Conservation (phyloP, 179 eudicot species). For the Amaranthus tricolor region DNA sequence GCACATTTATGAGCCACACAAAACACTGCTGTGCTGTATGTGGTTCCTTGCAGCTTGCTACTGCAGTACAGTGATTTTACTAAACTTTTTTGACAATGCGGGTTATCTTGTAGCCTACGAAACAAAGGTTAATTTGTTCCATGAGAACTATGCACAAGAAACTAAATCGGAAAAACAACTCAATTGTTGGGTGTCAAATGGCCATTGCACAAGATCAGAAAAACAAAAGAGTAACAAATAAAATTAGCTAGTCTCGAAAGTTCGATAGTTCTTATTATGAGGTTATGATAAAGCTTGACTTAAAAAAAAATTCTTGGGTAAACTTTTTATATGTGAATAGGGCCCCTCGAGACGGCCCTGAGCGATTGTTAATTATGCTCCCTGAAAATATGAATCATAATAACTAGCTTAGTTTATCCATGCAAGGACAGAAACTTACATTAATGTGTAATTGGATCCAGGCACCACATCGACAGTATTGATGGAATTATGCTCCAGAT, state of each 20-base stretch:
- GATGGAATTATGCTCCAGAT: constrained; percentile 55
- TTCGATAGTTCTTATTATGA: no score
- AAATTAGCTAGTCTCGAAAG: no score
- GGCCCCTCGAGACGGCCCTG: no score
- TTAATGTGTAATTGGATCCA: constrained; percentile 27
- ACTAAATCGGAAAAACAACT: no score
- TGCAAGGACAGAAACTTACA: constrained; percentile 17
- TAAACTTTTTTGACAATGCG: constrained; percentile 26
- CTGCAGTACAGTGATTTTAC: constrained; percentile 30
- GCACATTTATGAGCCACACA: constrained; percentile 44
- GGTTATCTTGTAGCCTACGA: constrained; percentile 44
- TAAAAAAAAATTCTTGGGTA: no score
- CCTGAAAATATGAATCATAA: background rate
- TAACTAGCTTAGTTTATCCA: background rate
- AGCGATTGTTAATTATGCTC: background rate
- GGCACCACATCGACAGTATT: constrained; percentile 12
- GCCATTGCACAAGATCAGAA: no score
- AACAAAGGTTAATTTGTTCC: background rate
- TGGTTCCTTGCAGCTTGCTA: constrained; percentile 9
- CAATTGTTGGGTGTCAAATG: no score
- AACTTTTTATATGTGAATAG: no score
- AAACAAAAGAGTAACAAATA: no score
- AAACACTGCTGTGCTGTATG: constrained; percentile 28
- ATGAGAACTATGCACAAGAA: background rate
- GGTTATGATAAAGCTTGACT: no score